Evolutionary conservation across 495 filamentous ascomycete species (phyloP).

Genomic region (Aspergillus conjunctus): DNA sequence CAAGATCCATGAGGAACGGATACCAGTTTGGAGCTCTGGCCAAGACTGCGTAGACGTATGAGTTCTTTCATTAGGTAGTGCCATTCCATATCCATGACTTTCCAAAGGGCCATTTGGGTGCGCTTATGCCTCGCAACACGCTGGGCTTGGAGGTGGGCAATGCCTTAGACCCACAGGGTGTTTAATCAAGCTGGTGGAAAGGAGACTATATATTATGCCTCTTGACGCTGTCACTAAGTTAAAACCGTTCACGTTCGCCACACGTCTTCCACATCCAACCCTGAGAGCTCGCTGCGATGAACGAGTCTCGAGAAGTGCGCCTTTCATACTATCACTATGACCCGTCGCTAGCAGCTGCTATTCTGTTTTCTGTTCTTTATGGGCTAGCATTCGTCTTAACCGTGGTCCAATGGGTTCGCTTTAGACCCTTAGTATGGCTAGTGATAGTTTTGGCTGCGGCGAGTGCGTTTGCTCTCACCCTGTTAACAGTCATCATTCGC

Average conservation of each 20-base stretch:
- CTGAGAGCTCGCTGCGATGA: neutral
- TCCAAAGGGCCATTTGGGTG: too few species aligned
- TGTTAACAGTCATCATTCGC: neutral
- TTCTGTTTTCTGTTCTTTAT: conserved; percentile 55
- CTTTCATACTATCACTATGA: conserved; percentile 47
- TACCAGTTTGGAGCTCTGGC: neutral
- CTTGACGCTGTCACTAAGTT: too few species aligned
- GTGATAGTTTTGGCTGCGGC: conserved; percentile 46
- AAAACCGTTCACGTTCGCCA: too few species aligned
- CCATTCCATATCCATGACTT: too few species aligned
- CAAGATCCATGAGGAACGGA: neutral
- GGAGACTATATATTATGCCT: too few species aligned
- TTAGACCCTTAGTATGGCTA: conserved; percentile 48
- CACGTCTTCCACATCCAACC: neutral
- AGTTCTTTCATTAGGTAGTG: too few species aligned
- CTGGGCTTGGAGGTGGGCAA: too few species aligned
- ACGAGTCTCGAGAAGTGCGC: neutral
- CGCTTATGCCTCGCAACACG: too few species aligned
- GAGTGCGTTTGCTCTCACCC: conserved; percentile 34
- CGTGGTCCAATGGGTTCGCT: conserved; percentile 41
- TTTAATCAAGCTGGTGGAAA: too few species aligned
- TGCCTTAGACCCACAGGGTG: too few species aligned
- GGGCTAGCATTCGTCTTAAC: conserved; percentile 38
- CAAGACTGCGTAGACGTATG: too few species aligned
- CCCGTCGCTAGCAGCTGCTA: conserved; percentile 50